Evolutionary conservation across 2,329 filamentous ascomycete species (phyloP), one percentile per base, ranked within the genome.

Genomic region (Leptoxyphium fumago): DNA sequence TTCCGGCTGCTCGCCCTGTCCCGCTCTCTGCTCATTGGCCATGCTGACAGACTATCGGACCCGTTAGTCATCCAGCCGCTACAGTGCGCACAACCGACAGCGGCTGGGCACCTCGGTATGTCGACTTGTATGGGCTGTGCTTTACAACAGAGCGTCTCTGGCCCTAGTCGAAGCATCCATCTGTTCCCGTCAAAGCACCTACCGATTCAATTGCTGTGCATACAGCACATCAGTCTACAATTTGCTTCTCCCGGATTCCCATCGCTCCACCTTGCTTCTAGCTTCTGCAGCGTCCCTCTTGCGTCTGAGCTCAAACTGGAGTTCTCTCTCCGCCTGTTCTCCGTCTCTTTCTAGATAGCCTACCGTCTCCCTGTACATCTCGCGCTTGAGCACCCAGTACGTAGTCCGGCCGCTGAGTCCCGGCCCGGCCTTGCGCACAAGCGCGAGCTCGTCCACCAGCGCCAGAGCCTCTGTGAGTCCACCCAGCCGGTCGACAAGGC

Each of bases 321-420:
- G 71, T 48, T 71, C 68, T 29, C 56, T 58, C 40, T 61, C 57
- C 48, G 60, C 61, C 36, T 55, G 54, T 40, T 65, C 59, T 28
- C 77, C 74, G 51, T 70, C 65, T 26, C 65, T 65, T 45, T 72
- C 72, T 50, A 87, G 59, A 52, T 77, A 66, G 13, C 61, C 71
- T 29, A 86, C 58, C 6, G 75, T 73, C 57, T 82, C 77, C 17
- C 75, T 69, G 61, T 80, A 86, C 76, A 89, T 81, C 64, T 88
- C 84, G 48, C 71, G 66, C 70, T 87, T 89, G 58, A 91, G 64
- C 44, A 71, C 57, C 2, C 80, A 79, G 59, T 86, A 89, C 21
- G 83, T 75, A 10, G 77, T 77, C 29, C 72, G 75, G 50, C 73
- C 71, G 21, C 50, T 55, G 36, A 53, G 46, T 8, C 56, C 56